phyloP scores from a whole-genome alignment of 1,284 basidiomycete genomes.

The Apiotrichum montevideense region DNA sequence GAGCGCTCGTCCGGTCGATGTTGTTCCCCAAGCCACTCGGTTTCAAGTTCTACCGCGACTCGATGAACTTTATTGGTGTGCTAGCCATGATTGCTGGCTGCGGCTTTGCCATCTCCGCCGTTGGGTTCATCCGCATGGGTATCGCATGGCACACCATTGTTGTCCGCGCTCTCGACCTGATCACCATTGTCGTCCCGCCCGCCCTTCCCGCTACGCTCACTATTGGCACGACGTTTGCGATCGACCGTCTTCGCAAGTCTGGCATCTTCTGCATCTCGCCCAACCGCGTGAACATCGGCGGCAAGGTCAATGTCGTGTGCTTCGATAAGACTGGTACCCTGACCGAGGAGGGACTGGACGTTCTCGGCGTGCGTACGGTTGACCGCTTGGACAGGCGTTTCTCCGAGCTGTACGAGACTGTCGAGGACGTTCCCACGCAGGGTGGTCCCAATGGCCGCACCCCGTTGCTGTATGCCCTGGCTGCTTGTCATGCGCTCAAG shows the following conservation, averaged over 20 bases:
- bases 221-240: slow-evolving; percentile 95
- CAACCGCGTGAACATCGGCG: slow-evolving; percentile 89
- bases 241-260: slow-evolving; percentile 75
- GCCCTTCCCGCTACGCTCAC: slow-evolving; percentile 95
- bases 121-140: slow-evolving; percentile 87
- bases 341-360: slow-evolving; percentile 96
- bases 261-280: slow-evolving; percentile 98
- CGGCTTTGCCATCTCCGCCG: slow-evolving; percentile 80
- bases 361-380: slow-evolving; percentile 80
- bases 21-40: slow-evolving; percentile 97
- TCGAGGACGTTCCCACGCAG: slow-evolving; percentile 71
- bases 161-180: slow-evolving; percentile 88
- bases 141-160: slow-evolving; percentile 85
- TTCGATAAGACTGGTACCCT: slow-evolving; percentile 99
- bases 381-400: slow-evolving; percentile 69
- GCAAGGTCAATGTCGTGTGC: slow-evolving; percentile 95
- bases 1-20: slow-evolving; percentile 93
- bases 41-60: slow-evolving; percentile 96
- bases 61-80: slow-evolving; percentile 91
- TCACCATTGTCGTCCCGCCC: slow-evolving; percentile 96
- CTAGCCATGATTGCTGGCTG: slow-evolving; percentile 79
- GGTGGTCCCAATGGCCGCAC: slow-evolving; percentile 61
- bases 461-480: slow-evolving; percentile 81
- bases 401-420: slow-evolving; percentile 81
- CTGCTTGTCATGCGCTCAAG: slow-evolving; percentile 95